A percentile compares a stretch with the other conserved stretches of the same genome.
phyloP scores from a whole-genome alignment of 2,329 filamentous ascomycete species.

The Amylocarpus encephaloides region DNA sequence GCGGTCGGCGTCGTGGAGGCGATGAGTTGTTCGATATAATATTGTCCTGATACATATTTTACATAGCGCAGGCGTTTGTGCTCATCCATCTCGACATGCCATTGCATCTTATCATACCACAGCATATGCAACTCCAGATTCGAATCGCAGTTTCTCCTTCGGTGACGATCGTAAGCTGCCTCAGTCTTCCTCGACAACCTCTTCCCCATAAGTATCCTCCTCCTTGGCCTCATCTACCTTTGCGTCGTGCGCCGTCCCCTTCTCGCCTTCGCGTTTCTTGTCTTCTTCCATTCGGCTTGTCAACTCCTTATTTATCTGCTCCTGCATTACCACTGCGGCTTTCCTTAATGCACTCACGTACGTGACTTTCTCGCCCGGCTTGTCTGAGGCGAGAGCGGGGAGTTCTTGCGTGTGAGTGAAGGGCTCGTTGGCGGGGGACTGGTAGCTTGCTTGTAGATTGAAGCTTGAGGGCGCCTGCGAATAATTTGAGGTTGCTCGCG shows the following conservation, averaged over 20 bases:
- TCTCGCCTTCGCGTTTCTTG: conserved; percentile 42
- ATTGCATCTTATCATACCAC: conserved; percentile 6
- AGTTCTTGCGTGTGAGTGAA: conserved; percentile 40
- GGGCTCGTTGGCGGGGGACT: conserved; percentile 42
- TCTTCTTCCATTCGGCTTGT: conserved; percentile 71
- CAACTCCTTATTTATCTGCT: conserved; percentile 62
- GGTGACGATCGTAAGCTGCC: conserved; percentile 8
- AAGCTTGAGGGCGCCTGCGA: not conserved
- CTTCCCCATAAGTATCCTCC: conserved; percentile 81
- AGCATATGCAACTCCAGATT: not conserved
- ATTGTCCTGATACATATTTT: conserved; percentile 7
- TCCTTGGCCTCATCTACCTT: conserved; percentile 38
- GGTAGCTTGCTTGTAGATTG: conserved; percentile 42
- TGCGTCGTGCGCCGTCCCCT: conserved; percentile 18
- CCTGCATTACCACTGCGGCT: conserved; percentile 54
- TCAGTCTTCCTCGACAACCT: conserved; percentile 63
- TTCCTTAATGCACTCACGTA: conserved; percentile 55
- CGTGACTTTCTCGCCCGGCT: conserved; percentile 45
- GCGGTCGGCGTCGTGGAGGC: conserved; percentile 19
- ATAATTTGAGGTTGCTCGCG: not conserved
- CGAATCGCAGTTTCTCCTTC: not conserved
- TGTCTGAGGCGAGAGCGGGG: conserved; percentile 31
- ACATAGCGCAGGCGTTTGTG: conserved; percentile 24
- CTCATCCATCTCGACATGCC: conserved; percentile 6
- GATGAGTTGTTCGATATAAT: conserved; percentile 5